Conservation (phyloP, 495 filamentous ascomycete species). For the Pyrenula massariospora region DNA sequence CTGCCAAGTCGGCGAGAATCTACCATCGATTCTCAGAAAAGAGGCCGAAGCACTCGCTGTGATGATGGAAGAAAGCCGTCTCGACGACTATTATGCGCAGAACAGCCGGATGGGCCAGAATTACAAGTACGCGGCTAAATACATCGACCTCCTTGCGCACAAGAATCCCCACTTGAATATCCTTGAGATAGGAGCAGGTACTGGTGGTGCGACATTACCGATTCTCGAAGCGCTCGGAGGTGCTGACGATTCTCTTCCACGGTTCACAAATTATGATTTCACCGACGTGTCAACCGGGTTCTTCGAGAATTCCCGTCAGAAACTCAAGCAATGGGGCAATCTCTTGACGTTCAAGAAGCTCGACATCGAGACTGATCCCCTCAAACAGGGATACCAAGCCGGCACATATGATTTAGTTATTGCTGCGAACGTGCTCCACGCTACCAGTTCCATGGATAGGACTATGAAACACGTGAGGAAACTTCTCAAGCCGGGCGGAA, state of each 20-base stretch:
- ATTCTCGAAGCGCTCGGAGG: slow-evolving; percentile 2
- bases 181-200: slow-evolving; percentile 36
- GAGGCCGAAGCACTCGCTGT: slow-evolving; percentile 25
- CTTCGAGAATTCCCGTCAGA: slow-evolving; percentile 15
- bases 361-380: slow-evolving; percentile 33
- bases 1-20: neutral
- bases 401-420: slow-evolving; percentile 37
- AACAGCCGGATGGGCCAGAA: slow-evolving; percentile 7
- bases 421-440: slow-evolving; percentile 40
- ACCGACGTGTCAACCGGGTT: slow-evolving; percentile 25
- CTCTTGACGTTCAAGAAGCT: slow-evolving; percentile 22
- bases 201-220: slow-evolving; percentile 15
- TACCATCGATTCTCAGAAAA: slow-evolving; percentile 2
- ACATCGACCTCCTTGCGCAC: slow-evolving; percentile 21
- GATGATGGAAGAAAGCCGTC: slow-evolving; percentile 19
- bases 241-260: slow-evolving; percentile 1
- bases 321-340: slow-evolving; percentile 13
- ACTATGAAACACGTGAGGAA: slow-evolving; percentile 19
- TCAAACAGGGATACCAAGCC: slow-evolving; percentile 31
- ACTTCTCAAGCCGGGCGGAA: slow-evolving; percentile 7
- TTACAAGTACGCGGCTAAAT: slow-evolving; percentile 6
- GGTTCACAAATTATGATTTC: slow-evolving; percentile 11
- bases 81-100: slow-evolving; percentile 18
- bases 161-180: slow-evolving; percentile 30
- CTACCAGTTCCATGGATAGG: slow-evolving; percentile 21